Base-by-base conservation (phyloP, 768 basidiomycete genomes). In the Kwoniella sp. region DNA sequence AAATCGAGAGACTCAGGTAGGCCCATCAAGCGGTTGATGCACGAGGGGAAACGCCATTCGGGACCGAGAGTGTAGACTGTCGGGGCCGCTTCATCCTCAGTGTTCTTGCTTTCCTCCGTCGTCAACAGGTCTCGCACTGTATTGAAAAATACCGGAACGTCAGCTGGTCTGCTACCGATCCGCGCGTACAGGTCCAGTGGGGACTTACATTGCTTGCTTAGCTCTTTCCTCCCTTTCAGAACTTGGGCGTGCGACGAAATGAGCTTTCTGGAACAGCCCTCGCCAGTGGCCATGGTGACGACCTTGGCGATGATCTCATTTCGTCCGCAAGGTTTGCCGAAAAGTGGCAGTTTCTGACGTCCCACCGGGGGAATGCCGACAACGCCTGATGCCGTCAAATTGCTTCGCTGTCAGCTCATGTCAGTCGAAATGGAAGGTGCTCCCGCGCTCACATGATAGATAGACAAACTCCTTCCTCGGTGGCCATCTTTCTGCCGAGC, bases 201-300 rank as follows among this genome's bases (percentile, higher is more conserved):
- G 22, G 12, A 61, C 61, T 65, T 52, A 62, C 63, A 50, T 23
- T 58, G 65, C 31, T 59, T 65, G n/a, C 63, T 61, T 4, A 58
- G 54, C 26, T 68, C 57, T 29, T 80, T 76, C 26, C 63, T 52
- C 5, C 50, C 56, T 68, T 81, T 80, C 54, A 81, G 69, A 5
- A 81, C 79, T 61, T 82, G 81, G 25, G 79, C 73, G 56, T 82
- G 81, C 28, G 73, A 75, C 61, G 78, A 80, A 55, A 82, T 79
- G 61, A 79, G 79, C 69, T 82, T 82, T 8, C 81, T 58, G 17
- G 72, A 66, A 45, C 77, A 71, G 11, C 60, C 38, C 38, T 72
- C 73, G 22, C 78, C 77, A 12, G 78, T 78, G 37, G 67, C 64
- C 17, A 79, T 66, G 1, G 63, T 55, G 41, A 82, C 76, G 66